Base-by-base conservation (phyloP, 2,329 filamentous ascomycete genomes). In the Tolypocladium amazonense region DNA sequence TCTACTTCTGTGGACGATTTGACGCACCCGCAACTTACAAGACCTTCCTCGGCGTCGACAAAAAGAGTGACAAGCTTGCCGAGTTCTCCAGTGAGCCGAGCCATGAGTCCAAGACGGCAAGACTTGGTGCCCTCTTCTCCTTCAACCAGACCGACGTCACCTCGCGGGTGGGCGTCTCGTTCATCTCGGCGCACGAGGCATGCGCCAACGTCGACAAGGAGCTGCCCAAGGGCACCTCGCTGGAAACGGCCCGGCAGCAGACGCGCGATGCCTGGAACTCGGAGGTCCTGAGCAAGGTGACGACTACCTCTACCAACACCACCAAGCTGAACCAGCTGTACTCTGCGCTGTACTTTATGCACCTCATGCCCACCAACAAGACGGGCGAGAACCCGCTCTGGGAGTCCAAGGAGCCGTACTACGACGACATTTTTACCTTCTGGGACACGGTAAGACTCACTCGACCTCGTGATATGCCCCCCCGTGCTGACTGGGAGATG, bases 381-480 rank as follows among this genome's bases (percentile, higher is more conserved):
- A 89, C 86, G 0, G 86, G 85, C 0, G 88, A 90, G 68, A 90
- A 89, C 61, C 86, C 87, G 0, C 71, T 78, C 0, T 90, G 87
- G 87, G 68, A 73, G 1, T 86, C 83, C 1, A 65, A 68, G 0
- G 87, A 90, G 69, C 87, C 87, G 1, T 89, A 88, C 66, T 90
- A 88, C 66, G 84, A 88, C 61, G 87, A 90, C 61, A 82, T 87
- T 20, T 89, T 88, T 66, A 89, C 87, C 0, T 79, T 87, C 27
- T 90, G 88, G 87, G 81, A 84, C 61, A 72, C 67, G 33, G 65
- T 70, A 58, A 57, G 65, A 20, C 47, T 1, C 14, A 2, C 23
- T 7, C 6, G 1, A 23, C 1, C 25, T 37, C 37, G 11, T 43
- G 55, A 39, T 9, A 4, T 41, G 39, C 3, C 47, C 23, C 23